Evolutionary conservation across 768 basidiomycete species (phyloP).

Genomic region (Agrocybe praecox): DNA sequence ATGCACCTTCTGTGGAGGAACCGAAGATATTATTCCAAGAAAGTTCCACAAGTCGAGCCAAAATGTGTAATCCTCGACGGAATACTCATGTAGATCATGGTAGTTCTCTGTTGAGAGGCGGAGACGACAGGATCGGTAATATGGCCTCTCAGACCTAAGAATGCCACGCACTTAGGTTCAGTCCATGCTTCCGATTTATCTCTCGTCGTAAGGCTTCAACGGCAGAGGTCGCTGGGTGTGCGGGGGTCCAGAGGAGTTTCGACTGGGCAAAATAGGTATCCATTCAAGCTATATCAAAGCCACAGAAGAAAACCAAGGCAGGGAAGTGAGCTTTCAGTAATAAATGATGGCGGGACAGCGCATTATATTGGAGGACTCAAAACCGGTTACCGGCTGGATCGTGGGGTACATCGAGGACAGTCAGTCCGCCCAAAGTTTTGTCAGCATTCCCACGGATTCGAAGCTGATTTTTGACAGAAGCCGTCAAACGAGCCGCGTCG

Average conservation of each 20-base stretch:
- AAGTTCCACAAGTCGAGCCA: slow-evolving; percentile 75
- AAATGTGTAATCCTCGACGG: slow-evolving; percentile 64
- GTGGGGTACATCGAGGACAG: background rate
- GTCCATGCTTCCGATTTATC: slow-evolving; percentile 64
- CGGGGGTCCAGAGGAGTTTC: slow-evolving; percentile 52
- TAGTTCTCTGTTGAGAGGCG: slow-evolving; percentile 50
- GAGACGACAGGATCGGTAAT: background rate
- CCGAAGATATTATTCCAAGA: slow-evolving; percentile 60
- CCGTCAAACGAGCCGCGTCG: too few relatives aligned
- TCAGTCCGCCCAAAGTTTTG: too few relatives aligned
- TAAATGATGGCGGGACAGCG: background rate
- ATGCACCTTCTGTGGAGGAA: slow-evolving; percentile 52
- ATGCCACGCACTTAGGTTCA: slow-evolving; percentile 50
- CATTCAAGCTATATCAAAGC: background rate
- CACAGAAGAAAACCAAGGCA: background rate
- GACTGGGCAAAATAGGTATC: slow-evolving; percentile 31
- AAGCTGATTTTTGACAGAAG: too few relatives aligned
- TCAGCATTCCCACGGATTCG: too few relatives aligned
- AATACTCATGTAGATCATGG: slow-evolving; percentile 69
- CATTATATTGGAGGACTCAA: background rate
- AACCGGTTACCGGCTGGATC: background rate
- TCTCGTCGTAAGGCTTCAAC: slow-evolving; percentile 56
- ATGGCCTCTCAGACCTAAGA: background rate
- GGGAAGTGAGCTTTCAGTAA: background rate
- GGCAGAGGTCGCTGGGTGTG: slow-evolving; percentile 41